phyloP scores from a whole-genome alignment of 768 basidiomycete species.

The Lactarius vividus region DNA sequence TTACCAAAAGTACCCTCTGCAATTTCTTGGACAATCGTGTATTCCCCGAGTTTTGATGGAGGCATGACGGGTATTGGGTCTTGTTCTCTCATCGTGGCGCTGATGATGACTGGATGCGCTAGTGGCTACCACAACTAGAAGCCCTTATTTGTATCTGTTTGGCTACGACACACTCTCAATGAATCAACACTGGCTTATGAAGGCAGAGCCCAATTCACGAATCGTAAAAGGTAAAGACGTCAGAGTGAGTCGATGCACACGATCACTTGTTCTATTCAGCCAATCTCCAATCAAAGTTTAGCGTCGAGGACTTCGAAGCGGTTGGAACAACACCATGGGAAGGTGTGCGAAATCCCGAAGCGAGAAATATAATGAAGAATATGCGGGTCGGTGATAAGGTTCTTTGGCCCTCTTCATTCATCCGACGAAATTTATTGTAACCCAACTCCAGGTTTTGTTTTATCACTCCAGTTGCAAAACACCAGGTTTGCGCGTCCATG shows the following conservation, averaged over 20 bases:
- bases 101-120: background rate
- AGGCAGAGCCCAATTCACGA: slow-evolving; percentile 83
- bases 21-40: slow-evolving; percentile 81
- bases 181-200: slow-evolving; percentile 63
- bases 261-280: background rate
- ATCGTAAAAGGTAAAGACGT: slow-evolving; percentile 86
- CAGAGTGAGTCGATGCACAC: slow-evolving; percentile 45
- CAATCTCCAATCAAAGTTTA: slow-evolving; percentile 47
- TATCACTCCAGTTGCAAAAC: slow-evolving; percentile 87
- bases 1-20: slow-evolving; percentile 98
- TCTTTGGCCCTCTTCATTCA: slow-evolving; percentile 13
- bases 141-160: slow-evolving; percentile 21
- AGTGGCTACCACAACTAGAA: background rate
- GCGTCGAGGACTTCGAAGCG: slow-evolving; percentile 80
- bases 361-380: slow-evolving; percentile 78
- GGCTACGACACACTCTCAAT: background rate
- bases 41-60: slow-evolving; percentile 83
- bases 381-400: slow-evolving; percentile 79
- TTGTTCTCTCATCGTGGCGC: slow-evolving; percentile 30
- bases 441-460: slow-evolving; percentile 59
- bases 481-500: slow-evolving; percentile 52
- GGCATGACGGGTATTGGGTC: slow-evolving; percentile 40
- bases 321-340: slow-evolving; percentile 76
- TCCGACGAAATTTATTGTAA: background rate
- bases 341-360: slow-evolving; percentile 83